Base-by-base conservation (phyloP, 129 eudicot genomes). In the Flaveria brownii region DNA sequence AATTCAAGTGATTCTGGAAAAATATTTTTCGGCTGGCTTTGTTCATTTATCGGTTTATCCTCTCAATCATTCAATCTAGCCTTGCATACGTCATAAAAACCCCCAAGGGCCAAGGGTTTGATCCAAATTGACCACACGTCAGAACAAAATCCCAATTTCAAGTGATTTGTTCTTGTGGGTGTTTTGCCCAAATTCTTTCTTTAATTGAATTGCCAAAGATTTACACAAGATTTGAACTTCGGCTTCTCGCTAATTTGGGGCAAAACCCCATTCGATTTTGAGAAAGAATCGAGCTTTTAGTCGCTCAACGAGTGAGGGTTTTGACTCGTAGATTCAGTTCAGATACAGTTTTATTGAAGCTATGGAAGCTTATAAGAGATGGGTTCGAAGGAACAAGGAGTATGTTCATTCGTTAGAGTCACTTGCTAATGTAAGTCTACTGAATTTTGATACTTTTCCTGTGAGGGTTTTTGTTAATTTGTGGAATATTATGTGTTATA, bases 321-420 rank as follows among this genome's bases (percentile, higher is more conserved):
- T 36, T 78, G 62, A 59, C 68, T 51, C 42, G 49, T 61, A 23
- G 49, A 43, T 43, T 43, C 49, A 43, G 12, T 43, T 43, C 41
- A 36, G 7, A 36, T 36, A 36, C 41, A 36, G 57, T 60, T 73
- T 82, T 13, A 14, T 61, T 1, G 70, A 25, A 71, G 36, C 74
- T 69, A 93, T 93, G 98, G 98, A 93, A 84, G 96, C 92, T 82
- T 93, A 93, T 78, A 93, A 84, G 88, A 87, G 89, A 85, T 93
- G 97, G 97, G 98, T 93, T 70, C 79, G 97, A 52, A 88, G 87
- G 76, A 93, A 93, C 71, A 90, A 72, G 75, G 97, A 93, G 64
- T 93, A 90, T 79, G 91, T 93, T 68, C 89, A 86, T 75, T 88
- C 95, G 3, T 73, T 93, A 72, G 96, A 88, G 82, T 90, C 98